These are phyloP conservation scores for Colletotrichum acutatum DNA, from an alignment of 2,329 filamentous ascomycete genomes.

Conservation along the genomic window DNA sequence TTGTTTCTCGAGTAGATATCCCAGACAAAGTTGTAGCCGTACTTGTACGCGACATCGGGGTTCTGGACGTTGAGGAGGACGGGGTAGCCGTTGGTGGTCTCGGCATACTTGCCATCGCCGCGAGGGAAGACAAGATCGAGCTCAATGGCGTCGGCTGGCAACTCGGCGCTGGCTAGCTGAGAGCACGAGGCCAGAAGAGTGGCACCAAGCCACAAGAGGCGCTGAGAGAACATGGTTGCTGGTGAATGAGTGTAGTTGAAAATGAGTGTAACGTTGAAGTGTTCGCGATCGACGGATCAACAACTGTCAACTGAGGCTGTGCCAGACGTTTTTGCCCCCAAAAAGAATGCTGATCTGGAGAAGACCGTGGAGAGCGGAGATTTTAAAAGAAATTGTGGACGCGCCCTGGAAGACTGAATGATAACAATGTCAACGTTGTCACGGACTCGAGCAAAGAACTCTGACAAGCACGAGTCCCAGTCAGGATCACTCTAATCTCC, in stretches of 20 bases:
- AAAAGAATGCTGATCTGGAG: conserved; percentile 7
- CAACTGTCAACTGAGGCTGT: conserved; percentile 14
- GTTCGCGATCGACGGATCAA: conserved; percentile 10
- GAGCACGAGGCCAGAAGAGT: conserved; percentile 18
- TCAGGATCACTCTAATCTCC: conserved; percentile 31
- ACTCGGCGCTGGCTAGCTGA: conserved; percentile 19
- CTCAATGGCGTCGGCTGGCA: conserved; percentile 33
- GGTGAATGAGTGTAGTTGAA: background rate
- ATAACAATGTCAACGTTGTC: background rate
- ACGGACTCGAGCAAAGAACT: background rate
- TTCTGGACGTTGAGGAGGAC: conserved; percentile 34
- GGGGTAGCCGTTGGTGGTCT: conserved; percentile 31
- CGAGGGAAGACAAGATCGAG: conserved; percentile 36
- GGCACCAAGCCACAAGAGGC: conserved; percentile 19
- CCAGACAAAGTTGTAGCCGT: conserved; percentile 34
- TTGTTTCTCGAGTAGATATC: conserved; percentile 31
- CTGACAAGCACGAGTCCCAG: background rate
- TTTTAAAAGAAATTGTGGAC: conserved; percentile 14
- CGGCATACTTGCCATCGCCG: conserved; percentile 27
- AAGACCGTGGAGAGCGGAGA: conserved; percentile 18
- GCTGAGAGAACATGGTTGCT: conserved; percentile 20
- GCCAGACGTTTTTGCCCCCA: conserved; percentile 6
- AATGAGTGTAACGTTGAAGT: conserved; percentile 13
- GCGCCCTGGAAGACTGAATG: background rate
- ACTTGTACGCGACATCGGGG: conserved; percentile 33